Evolutionary conservation across 1,284 basidiomycete genomes (phyloP).

Genomic region (Trichosporon inkin): DNA sequence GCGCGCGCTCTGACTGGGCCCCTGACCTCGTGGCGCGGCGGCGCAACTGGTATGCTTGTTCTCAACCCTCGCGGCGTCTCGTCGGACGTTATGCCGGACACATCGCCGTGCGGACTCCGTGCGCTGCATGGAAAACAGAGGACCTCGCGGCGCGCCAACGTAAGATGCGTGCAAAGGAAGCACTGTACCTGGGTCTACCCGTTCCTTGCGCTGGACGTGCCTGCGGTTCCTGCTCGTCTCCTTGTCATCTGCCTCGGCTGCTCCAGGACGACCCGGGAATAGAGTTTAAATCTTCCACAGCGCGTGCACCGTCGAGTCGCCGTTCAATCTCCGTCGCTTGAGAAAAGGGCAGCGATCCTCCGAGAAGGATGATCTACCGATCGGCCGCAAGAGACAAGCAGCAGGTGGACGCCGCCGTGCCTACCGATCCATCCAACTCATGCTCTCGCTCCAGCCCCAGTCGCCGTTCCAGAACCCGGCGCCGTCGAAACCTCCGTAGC

Average conservation of each 20-base stretch:
- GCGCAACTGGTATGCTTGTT: too few species aligned
- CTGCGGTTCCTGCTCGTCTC: background rate
- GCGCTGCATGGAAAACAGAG: too few species aligned
- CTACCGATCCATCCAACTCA: constrained; percentile 44
- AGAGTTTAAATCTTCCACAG: constrained; percentile 4
- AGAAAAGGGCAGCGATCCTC: background rate
- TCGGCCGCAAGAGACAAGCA: background rate
- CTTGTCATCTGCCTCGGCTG: background rate
- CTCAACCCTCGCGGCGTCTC: too few species aligned
- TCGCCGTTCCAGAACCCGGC: constrained; percentile 50
- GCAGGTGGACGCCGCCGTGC: background rate
- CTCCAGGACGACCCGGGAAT: background rate
- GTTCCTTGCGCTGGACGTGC: too few species aligned
- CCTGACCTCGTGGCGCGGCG: too few species aligned
- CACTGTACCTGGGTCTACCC: too few species aligned
- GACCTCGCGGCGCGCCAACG: too few species aligned
- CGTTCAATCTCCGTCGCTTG: background rate
- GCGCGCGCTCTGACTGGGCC: too few species aligned
- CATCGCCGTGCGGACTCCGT: too few species aligned
- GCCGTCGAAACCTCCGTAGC: constrained; percentile 66
- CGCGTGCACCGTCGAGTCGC: background rate
- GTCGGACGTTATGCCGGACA: too few species aligned
- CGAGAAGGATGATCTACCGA: background rate
- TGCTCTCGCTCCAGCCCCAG: constrained; percentile 37
- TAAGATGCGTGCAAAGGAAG: too few species aligned